Evolutionary conservation across 306 rosid species (phyloP), one percentile per base, ranked within the genome.

Genomic region (Malus domestica): DNA sequence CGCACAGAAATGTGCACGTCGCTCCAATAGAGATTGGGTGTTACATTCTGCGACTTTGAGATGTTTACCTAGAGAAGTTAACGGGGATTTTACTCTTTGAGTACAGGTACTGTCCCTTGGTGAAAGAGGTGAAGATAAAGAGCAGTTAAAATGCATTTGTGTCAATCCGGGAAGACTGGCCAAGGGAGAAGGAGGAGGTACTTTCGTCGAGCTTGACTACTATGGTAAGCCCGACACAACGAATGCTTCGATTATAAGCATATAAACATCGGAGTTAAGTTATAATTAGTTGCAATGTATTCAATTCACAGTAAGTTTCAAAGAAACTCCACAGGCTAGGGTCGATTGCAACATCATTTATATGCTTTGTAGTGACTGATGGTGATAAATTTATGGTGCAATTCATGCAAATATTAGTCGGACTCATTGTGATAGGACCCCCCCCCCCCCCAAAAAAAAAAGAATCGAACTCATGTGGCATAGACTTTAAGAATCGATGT

Each of bases 151-250:
- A 72, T 92, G 97, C 82, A 71, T 92, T 68, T 92, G 93, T 60
- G 80, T 95, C 62, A 95, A 95, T 82, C 99, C 97, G 1, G 99
- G 97, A 84, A 90, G 97, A 86, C 81, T 92, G 15, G 83, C 93
- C 71, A 92, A 92, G 85, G 99, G 97, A 69, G 98, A 90, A 88
- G 97, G 99, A 74, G 97, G 97, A 27, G 99, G 97, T 67, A 95
- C 97, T 79, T 95, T 95, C 60, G 93, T 84, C 1, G 97, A 89
- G 88, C 92, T 95, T 40, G 83, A 87, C 63, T 95, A 85, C 79
- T 57, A 82, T 62, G 91, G 93, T 5, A 85, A 78, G 66, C 86
- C 92, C 1, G 89, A 89, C 77, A 84, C 68, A 59, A 78, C 79
- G 42, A 88, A 62, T 49, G 90, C 89, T 80, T 85, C 90, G 6